These are phyloP conservation scores for Wickerhamomyces silvicola DNA, from an alignment of 805 yeast genomes.

Conservation along the genomic window DNA sequence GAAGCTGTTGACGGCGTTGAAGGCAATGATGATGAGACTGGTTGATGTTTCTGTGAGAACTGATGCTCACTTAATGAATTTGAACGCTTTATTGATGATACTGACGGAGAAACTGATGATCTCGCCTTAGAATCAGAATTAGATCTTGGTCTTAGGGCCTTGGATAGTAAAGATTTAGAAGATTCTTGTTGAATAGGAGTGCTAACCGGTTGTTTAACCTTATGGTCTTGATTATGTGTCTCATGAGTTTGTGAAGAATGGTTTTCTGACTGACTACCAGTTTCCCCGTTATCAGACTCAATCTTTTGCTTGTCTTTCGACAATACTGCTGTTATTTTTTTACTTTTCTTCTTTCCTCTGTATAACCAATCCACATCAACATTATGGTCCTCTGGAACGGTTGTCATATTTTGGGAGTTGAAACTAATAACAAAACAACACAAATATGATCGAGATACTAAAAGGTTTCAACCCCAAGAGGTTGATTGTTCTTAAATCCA, in stretches of 20 bases:
- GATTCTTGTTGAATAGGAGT: neutral
- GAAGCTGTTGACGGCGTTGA: neutral
- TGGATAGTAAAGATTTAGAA: slow-evolving; percentile 15
- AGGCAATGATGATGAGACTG: no score
- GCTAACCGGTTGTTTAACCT: neutral
- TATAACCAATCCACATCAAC: slow-evolving; percentile 82
- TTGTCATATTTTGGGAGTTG: no score
- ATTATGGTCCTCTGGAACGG: slow-evolving; percentile 6
- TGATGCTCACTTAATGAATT: slow-evolving; percentile 9
- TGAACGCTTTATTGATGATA: slow-evolving; percentile 9
- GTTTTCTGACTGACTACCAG: no score
- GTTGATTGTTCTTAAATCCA: no score
- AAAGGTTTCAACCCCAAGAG: no score
- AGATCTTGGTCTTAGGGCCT: slow-evolving; percentile 21
- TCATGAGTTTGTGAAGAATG: no score
- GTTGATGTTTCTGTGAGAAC: no score
- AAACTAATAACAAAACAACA: no score
- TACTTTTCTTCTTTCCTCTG: slow-evolving; percentile 57
- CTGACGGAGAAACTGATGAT: neutral
- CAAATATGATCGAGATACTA: no score
- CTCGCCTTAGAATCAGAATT: slow-evolving; percentile 16
- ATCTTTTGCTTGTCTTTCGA: slow-evolving; percentile 10
- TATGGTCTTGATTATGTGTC: neutral
- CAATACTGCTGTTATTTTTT: slow-evolving; percentile 19
- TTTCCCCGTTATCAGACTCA: no score